Evolutionary conservation across 2,329 filamentous ascomycete species (phyloP).

Genomic region (Fusarium xylarioides): DNA sequence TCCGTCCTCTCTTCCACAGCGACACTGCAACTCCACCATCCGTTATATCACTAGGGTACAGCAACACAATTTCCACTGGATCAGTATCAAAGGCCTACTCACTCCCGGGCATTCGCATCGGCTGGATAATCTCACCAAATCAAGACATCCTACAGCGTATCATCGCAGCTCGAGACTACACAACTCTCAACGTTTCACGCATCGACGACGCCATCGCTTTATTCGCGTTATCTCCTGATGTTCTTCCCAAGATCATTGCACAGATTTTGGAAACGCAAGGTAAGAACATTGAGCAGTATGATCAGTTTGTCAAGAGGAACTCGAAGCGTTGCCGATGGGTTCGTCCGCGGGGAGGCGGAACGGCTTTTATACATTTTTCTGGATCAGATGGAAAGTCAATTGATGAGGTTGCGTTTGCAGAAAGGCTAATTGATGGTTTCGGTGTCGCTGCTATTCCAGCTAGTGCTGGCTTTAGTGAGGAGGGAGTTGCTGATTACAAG

Average conservation of each 20-base stretch:
- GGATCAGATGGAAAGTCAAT: not conserved
- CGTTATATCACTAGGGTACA: not conserved
- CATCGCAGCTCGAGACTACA: not conserved
- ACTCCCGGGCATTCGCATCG: not conserved
- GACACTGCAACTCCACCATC: not conserved
- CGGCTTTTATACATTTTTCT: not conserved
- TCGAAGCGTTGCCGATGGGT: not conserved
- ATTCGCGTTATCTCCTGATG: not conserved
- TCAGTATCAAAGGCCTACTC: not conserved
- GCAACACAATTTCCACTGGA: not conserved
- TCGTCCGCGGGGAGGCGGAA: not conserved
- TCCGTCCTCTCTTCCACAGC: not conserved
- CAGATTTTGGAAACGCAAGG: not conserved
- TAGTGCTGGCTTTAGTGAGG: not conserved
- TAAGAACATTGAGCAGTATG: not conserved
- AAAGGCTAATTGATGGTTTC: not conserved
- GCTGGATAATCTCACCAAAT: not conserved
- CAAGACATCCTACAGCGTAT: not conserved
- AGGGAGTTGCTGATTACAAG: not conserved
- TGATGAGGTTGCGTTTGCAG: not conserved
- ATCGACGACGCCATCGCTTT: not conserved
- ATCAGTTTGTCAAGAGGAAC: not conserved
- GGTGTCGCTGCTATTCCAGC: not conserved
- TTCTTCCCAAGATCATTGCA: not conserved
- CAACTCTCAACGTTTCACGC: not conserved